These are phyloP conservation scores for Castanea sativa DNA, from an alignment of 306 rosid genomes.

Conservation along the genomic window DNA sequence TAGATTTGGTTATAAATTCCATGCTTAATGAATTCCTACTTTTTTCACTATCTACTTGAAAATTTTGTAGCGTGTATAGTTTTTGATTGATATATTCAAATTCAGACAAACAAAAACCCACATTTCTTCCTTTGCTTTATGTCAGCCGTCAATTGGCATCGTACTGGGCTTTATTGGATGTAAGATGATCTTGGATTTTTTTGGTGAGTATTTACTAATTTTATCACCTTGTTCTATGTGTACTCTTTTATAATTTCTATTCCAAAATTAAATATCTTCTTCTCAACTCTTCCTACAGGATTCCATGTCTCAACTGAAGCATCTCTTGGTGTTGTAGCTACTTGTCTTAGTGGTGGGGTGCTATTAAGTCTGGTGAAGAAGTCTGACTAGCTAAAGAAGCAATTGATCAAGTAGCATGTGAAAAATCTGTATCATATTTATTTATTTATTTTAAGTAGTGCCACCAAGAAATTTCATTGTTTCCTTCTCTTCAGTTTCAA, in stretches of 20 bases:
- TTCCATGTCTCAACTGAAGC: slow-evolving; percentile 84
- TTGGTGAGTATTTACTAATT: slow-evolving; percentile 49
- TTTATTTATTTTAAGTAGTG: neutral
- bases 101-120: neutral
- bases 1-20: neutral
- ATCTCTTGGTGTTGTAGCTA: slow-evolving; percentile 91
- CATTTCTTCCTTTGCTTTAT: slow-evolving; percentile 14
- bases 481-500: too few species aligned
- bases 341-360: slow-evolving; percentile 74
- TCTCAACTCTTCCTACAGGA: slow-evolving; percentile 41
- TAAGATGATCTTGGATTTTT: slow-evolving; percentile 89
- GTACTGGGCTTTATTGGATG: slow-evolving; percentile 83
- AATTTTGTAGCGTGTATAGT: neutral
- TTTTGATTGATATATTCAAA: neutral
- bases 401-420: slow-evolving; percentile 22
- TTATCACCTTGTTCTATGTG: neutral
- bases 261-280: slow-evolving; percentile 12
- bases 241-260: slow-evolving; percentile 1
- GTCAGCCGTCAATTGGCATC: slow-evolving; percentile 78
- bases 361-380: slow-evolving; percentile 69
- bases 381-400: slow-evolving; percentile 44
- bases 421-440: slow-evolving; percentile 6
- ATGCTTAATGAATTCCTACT: neutral
- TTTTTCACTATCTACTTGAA: neutral
- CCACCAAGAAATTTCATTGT: slow-evolving; percentile 1